These are phyloP conservation scores for Globisporangium middletonii DNA, from an alignment of 352 stramenopile genomes.

Conservation along the genomic window DNA sequence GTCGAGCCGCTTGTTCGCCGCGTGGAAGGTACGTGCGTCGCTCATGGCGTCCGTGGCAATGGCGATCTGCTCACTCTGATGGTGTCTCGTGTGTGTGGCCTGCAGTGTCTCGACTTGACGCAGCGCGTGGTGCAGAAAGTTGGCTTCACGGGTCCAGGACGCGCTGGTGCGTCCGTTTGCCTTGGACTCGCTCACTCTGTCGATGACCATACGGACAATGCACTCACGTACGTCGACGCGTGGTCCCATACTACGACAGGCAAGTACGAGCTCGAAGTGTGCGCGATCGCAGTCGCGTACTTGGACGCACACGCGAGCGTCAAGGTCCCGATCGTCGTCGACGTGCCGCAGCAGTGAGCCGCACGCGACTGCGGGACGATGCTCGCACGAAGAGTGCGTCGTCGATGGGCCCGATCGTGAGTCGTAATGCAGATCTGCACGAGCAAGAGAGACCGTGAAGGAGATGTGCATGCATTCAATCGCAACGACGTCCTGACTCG, in stretches of 20 bases:
- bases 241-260: constrained; percentile 13
- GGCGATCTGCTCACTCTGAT: not conserved
- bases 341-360: constrained; percentile 4
- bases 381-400: not conserved
- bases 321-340: constrained; percentile 34
- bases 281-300: constrained; percentile 59
- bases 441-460: too few relatives aligned
- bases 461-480: too few relatives aligned
- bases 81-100: constrained; percentile 2
- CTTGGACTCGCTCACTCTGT: too few relatives aligned
- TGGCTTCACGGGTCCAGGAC: constrained; percentile 59
- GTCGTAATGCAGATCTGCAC: too few relatives aligned
- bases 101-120: constrained; percentile 48
- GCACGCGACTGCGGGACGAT: not conserved
- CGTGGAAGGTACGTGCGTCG: constrained; percentile 45
- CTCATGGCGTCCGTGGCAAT: not conserved
- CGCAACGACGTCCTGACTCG: too few relatives aligned
- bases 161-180: constrained; percentile 25
- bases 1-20: constrained; percentile 48
- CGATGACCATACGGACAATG: too few relatives aligned
- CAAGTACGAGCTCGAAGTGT: constrained; percentile 74
- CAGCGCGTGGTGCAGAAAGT: constrained; percentile 40
- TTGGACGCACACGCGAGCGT: constrained; percentile 45
- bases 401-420: not conserved
- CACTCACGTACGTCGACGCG: too few relatives aligned